A percentile compares a stretch with the other conserved stretches of the same genome.
Evolutionary conservation across 805 yeast species (phyloP).

Genomic region (Saturnispora mendoncae): DNA sequence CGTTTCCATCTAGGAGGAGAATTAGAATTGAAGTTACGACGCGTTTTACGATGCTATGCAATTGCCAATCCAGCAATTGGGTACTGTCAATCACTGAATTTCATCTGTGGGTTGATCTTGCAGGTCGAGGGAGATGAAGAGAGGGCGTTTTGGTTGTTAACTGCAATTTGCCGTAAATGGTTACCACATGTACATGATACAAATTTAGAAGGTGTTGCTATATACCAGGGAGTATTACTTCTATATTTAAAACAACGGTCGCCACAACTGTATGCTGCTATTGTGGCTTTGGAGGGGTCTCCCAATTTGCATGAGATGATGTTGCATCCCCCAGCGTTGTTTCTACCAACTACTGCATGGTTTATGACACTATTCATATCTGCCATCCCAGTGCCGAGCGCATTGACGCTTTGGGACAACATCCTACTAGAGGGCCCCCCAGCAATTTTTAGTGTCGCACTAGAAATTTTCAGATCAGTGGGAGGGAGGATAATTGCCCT

Average conservation of each 20-base stretch:
- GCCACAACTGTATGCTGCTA: conserved; percentile 66
- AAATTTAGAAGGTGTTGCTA: conserved; percentile 85
- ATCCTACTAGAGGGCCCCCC: conserved; percentile 88
- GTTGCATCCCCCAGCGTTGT: conserved; percentile 76
- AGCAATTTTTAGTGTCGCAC: conserved; percentile 70
- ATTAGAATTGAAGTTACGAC: conserved; percentile 61
- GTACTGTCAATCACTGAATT: conserved; percentile 91
- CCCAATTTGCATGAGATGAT: conserved; percentile 36
- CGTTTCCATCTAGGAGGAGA: conserved; percentile 47
- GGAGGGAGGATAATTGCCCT: conserved; percentile 38
- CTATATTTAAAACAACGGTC: conserved; percentile 74
- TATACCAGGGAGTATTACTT: conserved; percentile 92
- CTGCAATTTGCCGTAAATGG: conserved; percentile 74
- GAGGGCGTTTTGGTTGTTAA: conserved; percentile 90
- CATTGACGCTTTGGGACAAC: conserved; percentile 89
- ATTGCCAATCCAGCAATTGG: conserved; percentile 84
- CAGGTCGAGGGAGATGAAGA: conserved; percentile 90
- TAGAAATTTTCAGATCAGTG: conserved; percentile 68
- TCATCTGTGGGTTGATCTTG: conserved; percentile 77
- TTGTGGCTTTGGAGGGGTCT: conserved; percentile 26
- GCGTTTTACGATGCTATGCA: conserved; percentile 79
- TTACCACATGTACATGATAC: conserved; percentile 89
- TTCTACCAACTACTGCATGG: conserved; percentile 94
- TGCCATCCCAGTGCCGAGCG: conserved; percentile 78
- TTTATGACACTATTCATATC: conserved; percentile 97